Evolutionary conservation across 495 filamentous ascomycete genomes (phyloP), one percentile per base, ranked within the genome.

Genomic region (Amphirosellinia nigrospora): DNA sequence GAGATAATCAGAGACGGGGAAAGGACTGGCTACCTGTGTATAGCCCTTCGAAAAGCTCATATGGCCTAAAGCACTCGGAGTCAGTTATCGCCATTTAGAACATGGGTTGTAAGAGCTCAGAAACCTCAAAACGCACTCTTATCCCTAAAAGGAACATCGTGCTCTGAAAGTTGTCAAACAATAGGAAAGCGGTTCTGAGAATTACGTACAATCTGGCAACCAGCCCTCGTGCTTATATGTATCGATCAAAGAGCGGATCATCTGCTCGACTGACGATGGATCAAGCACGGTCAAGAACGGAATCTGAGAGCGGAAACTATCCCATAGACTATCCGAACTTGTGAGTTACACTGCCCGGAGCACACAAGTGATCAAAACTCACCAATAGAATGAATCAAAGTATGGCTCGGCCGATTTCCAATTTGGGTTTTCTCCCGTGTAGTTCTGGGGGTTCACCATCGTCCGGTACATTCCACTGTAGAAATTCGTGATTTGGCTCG

Each of bases 381-480:
- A 89, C 68, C 89, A 93, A 74, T 93, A 94, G 69, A 88, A 93
- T n/a, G 89, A 91, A 76, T 94, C 92, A 73, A 89, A 94, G 71
- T 94, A 93, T 15, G 92, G 92, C 79, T 93, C 92, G 32, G 80
- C 82, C 41, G 87, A 91, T 10, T 87, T 68, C 89, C 91, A 94
- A 0, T 90, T 73, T 9, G 91, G 92, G 67, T 94, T 94, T 74
- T 94, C 92, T 0, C 91, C 91, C 0, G 92, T 93, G 72, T 93
- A 93, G 66, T 93, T 90, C 73, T 94, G 91, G 4, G 91, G 91
- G 52, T 88, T 90, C 41, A 93, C 85, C 86, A 92, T 86, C 8
- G 90, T 87, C 26, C 91, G 82, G 73, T 94, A 94, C 9, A 89
- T 83, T 2, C 89, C 91, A 63, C 87, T 91, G 83, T 89, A 93